Evolutionary conservation across 768 basidiomycete genomes (phyloP), one percentile per base, ranked within the genome.

Genomic region (Crucibulum laeve): DNA sequence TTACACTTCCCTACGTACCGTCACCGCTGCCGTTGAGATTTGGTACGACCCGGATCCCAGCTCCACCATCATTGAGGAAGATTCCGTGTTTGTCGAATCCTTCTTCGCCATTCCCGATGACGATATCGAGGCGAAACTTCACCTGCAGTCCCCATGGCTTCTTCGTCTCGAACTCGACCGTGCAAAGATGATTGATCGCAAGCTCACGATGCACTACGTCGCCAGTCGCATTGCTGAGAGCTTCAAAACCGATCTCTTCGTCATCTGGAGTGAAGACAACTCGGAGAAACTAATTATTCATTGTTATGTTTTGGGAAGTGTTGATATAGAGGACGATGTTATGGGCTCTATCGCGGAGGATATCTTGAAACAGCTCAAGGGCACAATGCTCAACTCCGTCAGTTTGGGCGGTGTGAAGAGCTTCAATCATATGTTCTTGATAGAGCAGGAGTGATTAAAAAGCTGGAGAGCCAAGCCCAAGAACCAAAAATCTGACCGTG

Each of bases 31-130:
- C 7, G 92, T 95, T 21, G 94, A 98, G 63, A 97, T 99, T 51
- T 94, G 91, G 82, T 98, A 96, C 57, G 96, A 99, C 59, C 96
- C 96, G 0, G 84, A 94, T 57, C 87, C 91, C 14, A 81, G 75
- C 5, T 79, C 86, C 0, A 98, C 96, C 22, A 85, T 95, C 62
- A 96, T 99, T 62, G 92, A 95, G 52, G 96, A 98, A 53, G 96
- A 98, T 62, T 70, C 79, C 19, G 81, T 93, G 19, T 98, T 99
- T 59, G 96, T 99, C 44, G 91, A 96, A 57, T 93, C 92, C 0
- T 97, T 97, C 88, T 99, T 98, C 62, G 95, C 94, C 42, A 98
- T 98, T 59, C 96, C 96, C 4, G 96, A 98, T 54, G 93, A 97
- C 59, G 91, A 94, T 39, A 86, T 94, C 46, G 91, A 95, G 60